Conservation (phyloP, 441 rosid genomes). For the Adansonia grandidieri region DNA sequence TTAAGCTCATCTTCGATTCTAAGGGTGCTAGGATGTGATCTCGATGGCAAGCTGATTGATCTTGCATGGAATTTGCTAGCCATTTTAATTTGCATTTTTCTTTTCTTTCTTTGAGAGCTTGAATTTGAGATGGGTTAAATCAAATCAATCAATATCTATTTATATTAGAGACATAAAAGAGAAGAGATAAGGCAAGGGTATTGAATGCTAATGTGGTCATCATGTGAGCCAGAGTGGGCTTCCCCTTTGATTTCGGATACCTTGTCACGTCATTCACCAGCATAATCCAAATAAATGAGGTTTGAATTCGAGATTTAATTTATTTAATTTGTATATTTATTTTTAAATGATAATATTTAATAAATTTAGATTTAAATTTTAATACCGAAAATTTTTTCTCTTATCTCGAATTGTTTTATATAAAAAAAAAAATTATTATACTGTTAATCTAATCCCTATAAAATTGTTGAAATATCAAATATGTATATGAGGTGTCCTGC, state of each 20-base stretch:
- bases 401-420: too few relatives aligned
- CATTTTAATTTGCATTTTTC: constrained; percentile 33
- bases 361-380: too few relatives aligned
- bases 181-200: not conserved
- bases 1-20: constrained; percentile 53
- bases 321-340: too few relatives aligned
- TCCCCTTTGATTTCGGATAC: constrained; percentile 30
- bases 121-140: constrained; percentile 30
- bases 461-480: constrained; percentile 1
- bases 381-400: too few relatives aligned
- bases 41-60: constrained; percentile 70
- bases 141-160: constrained; percentile 23
- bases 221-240: constrained; percentile 43
- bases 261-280: constrained; percentile 38
- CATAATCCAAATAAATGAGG: constrained; percentile 29
- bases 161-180: constrained; percentile 26
- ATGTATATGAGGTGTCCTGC: constrained; percentile 47
- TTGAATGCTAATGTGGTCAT: constrained; percentile 16
- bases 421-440: too few relatives aligned
- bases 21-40: constrained; percentile 62
- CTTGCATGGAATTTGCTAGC: constrained; percentile 50
- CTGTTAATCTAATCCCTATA: not conserved
- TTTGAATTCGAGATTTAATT: too few relatives aligned
- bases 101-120: not conserved
- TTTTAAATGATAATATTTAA: too few relatives aligned